Evolutionary conservation across 257 asterid genomes (phyloP).

Genomic region (Nicotiana noctiflora): DNA sequence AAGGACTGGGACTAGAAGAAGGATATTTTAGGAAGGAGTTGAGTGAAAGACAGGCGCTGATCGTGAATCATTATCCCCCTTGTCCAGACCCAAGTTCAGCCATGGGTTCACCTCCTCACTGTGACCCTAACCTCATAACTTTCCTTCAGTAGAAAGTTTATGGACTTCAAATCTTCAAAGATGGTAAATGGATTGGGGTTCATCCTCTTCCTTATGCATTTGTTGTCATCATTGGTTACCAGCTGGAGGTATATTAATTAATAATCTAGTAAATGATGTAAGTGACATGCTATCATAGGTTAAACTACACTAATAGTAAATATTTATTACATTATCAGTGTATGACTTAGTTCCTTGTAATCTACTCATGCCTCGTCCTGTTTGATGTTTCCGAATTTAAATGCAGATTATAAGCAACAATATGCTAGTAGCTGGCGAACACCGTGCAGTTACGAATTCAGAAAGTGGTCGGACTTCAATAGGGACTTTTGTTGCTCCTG

Average conservation of each 20-base stretch:
- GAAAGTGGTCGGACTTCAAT: constrained; percentile 40
- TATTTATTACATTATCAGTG: too few relatives aligned
- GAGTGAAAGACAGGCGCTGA: constrained; percentile 32
- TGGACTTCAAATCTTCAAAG: constrained; percentile 49
- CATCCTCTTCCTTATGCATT: constrained; percentile 39
- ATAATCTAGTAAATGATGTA: neutral
- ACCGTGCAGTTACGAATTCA: constrained; percentile 45
- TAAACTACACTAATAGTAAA: too few relatives aligned
- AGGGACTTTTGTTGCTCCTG: constrained; percentile 45
- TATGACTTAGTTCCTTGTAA: too few relatives aligned
- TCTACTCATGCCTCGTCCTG: neutral
- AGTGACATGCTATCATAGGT: neutral
- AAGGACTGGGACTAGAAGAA: constrained; percentile 42
- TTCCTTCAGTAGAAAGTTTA: constrained; percentile 34
- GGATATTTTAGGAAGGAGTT: constrained; percentile 33
- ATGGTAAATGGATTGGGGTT: constrained; percentile 46
- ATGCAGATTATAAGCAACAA: constrained; percentile 52
- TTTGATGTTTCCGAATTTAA: neutral
- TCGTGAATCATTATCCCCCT: constrained; percentile 43
- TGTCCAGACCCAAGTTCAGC: constrained; percentile 64
- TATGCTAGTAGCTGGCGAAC: constrained; percentile 33
- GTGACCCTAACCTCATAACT: constrained; percentile 51
- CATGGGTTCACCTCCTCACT: constrained; percentile 41
- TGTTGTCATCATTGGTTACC: constrained; percentile 40
- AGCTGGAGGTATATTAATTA: constrained; percentile 26